Base-by-base conservation (phyloP, 495 filamentous ascomycete species). In the Daldinia bambusicola region DNA sequence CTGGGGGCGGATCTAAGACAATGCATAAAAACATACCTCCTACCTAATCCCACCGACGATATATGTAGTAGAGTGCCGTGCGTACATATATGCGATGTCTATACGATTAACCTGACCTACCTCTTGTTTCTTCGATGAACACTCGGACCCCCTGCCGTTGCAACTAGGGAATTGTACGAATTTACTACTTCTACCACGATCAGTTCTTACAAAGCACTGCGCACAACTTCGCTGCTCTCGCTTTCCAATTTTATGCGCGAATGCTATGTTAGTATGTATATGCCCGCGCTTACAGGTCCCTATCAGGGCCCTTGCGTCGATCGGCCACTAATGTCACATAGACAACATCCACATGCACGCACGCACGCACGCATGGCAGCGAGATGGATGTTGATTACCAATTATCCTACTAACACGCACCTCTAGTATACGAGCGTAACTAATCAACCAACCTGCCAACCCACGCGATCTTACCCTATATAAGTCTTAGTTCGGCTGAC, bases 191-290 rank as follows among this genome's bases (percentile, higher is more conserved):
- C 26, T 26, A 26, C 26, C 26, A 26, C 26, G 40, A 43, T 9
- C 8, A 5, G 6, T 8, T 48, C 7, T 32, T 52, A 31, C 10
- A 1, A 32, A 30, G 50, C 2, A 48, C 12, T 18, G 6, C 13
- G 22, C 50, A 52, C 34, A 36, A 55, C 10, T 31, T 58, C 67
- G 61, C 50, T 13, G 9, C 26, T 52, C 36, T 70, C 67, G 45
- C 43, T 64, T 13, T 61, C 55, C 14, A 43, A 31, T 37, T 55
- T 70, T 61, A 41, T 65, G 67, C 67, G 67, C 67, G 61, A 60
- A 55, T 26, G 26, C 3, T 26, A 26, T 26, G 55, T 51, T 70
- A n/a, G n/a, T n/a, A n/a, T n/a, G n/a, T n/a, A 26, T 59, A 61
- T 61, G 55, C 55, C 36, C 52, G 40, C 43, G 34, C 57, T 40